phyloP scores from a whole-genome alignment of 192 early-diverging fungal species.

The Phlyctochytrium planicorne region DNA sequence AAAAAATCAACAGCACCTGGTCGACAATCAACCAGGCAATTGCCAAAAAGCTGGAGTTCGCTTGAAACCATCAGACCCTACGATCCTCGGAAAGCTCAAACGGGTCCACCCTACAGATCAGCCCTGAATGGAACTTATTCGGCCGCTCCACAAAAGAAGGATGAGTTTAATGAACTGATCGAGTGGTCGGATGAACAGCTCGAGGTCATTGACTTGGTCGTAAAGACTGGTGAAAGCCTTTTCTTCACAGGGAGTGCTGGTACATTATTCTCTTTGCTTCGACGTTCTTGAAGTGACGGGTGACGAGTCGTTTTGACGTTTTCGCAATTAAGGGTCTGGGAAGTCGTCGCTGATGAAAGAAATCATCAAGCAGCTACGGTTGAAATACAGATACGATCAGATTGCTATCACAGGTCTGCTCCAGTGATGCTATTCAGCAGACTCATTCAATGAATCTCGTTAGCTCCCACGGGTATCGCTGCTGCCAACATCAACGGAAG shows the following conservation, averaged over 20 bases:
- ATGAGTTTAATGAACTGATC: neutral
- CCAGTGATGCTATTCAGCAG: neutral
- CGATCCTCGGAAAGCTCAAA: too few relatives aligned
- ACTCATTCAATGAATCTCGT: neutral
- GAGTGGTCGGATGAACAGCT: constrained; percentile 32
- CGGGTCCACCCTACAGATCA: too few relatives aligned
- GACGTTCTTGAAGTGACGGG: too few relatives aligned
- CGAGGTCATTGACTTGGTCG: constrained; percentile 31
- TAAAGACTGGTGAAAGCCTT: constrained; percentile 36
- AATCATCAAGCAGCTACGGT: constrained; percentile 37
- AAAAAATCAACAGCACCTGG: too few relatives aligned
- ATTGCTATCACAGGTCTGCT: neutral
- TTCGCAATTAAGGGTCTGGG: too few relatives aligned
- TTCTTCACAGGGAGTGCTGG: constrained; percentile 65
- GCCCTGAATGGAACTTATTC: too few relatives aligned
- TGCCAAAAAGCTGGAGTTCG: too few relatives aligned
- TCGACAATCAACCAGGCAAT: too few relatives aligned
- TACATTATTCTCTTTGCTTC: too few relatives aligned
- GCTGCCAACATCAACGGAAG: constrained; percentile 59
- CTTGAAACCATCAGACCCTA: too few relatives aligned
- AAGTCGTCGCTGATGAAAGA: constrained; percentile 41
- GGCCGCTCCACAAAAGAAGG: too few relatives aligned
- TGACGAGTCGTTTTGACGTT: too few relatives aligned
- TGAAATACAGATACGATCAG: constrained; percentile 5
- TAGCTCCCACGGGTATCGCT: constrained; percentile 56